Conservation (phyloP, 2,329 filamentous ascomycete species). For the Stachybotrys elegans region DNA sequence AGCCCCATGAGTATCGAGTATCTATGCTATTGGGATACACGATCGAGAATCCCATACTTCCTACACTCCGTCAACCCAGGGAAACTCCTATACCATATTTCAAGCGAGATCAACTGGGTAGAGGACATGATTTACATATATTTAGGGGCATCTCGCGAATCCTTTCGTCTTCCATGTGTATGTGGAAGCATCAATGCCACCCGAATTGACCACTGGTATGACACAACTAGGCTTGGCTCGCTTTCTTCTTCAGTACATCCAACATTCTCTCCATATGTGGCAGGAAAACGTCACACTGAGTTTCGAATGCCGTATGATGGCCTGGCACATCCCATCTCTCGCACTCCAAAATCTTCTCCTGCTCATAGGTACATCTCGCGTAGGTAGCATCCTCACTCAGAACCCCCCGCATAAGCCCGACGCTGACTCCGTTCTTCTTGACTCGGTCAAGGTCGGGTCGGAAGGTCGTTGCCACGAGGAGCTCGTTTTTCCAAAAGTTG, state of each 20-base stretch:
- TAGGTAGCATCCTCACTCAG: slow-evolving; percentile 22
- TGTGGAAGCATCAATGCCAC: too few relatives aligned
- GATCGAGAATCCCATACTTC: too few relatives aligned
- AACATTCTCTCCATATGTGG: slow-evolving; percentile 19
- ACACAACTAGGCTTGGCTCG: too few relatives aligned
- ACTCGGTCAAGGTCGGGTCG: slow-evolving; percentile 19
- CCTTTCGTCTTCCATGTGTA: too few relatives aligned
- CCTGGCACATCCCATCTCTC: slow-evolving; percentile 19
- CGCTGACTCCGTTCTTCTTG: slow-evolving; percentile 16
- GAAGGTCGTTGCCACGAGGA: slow-evolving; percentile 13
- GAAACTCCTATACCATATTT: too few relatives aligned
- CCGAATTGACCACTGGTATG: too few relatives aligned
- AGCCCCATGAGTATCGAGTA: too few relatives aligned
- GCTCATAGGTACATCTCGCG: slow-evolving; percentile 18
- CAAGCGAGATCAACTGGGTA: too few relatives aligned
- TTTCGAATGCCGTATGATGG: slow-evolving; percentile 25
- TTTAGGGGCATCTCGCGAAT: too few relatives aligned
- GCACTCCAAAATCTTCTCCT: slow-evolving; percentile 22
- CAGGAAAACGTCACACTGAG: slow-evolving; percentile 20
- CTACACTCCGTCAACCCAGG: too few relatives aligned
- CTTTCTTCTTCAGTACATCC: slow-evolving; percentile 4
- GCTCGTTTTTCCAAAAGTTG: slow-evolving; percentile 26
- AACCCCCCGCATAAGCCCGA: slow-evolving; percentile 20
- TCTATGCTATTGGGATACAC: too few relatives aligned
- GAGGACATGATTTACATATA: too few relatives aligned